A percentile compares a stretch with the other conserved stretches of the same genome.
Conservation (phyloP, 2,329 filamentous ascomycete genomes). For the Colletotrichum agaves region DNA sequence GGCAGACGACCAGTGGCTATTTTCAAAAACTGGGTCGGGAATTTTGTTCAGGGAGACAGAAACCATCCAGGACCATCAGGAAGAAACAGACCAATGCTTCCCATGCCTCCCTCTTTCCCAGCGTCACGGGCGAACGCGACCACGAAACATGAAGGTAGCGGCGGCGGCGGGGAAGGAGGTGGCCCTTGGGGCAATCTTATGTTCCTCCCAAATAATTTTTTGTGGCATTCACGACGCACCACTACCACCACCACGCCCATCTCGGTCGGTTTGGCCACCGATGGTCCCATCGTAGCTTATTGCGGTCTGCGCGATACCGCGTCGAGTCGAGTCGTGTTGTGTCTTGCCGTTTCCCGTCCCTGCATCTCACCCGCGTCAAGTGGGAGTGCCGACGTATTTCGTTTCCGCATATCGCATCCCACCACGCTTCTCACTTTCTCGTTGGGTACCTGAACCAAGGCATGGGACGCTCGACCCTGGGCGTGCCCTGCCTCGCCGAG, state of each 20-base stretch:
- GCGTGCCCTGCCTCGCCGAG: slow-evolving; percentile 10
- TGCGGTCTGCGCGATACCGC: too few relatives aligned
- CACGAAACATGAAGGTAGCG: neutral
- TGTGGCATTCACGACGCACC: neutral
- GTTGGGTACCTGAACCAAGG: neutral
- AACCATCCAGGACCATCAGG: slow-evolving; percentile 12
- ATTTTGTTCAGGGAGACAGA: slow-evolving; percentile 18
- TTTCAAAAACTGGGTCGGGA: slow-evolving; percentile 19
- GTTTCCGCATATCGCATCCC: neutral
- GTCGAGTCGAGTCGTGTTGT: neutral
- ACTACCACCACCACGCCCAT: neutral
- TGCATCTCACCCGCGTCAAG: slow-evolving; percentile 29
- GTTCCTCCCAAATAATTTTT: too few relatives aligned
- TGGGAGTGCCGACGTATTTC: neutral
- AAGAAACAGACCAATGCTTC: slow-evolving; percentile 31
- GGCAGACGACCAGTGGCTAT: slow-evolving; percentile 14
- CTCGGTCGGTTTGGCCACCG: neutral
- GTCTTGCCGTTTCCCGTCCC: slow-evolving; percentile 13
- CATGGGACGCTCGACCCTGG: neutral
- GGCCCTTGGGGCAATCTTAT: too few relatives aligned
- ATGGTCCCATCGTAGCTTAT: too few relatives aligned
- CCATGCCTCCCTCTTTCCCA: slow-evolving; percentile 7
- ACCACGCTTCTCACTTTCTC: neutral
- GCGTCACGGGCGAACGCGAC: neutral
- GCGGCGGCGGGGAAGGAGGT: neutral